Base-by-base conservation (phyloP, 768 basidiomycete species). In the Paxillus rubicundulus region DNA sequence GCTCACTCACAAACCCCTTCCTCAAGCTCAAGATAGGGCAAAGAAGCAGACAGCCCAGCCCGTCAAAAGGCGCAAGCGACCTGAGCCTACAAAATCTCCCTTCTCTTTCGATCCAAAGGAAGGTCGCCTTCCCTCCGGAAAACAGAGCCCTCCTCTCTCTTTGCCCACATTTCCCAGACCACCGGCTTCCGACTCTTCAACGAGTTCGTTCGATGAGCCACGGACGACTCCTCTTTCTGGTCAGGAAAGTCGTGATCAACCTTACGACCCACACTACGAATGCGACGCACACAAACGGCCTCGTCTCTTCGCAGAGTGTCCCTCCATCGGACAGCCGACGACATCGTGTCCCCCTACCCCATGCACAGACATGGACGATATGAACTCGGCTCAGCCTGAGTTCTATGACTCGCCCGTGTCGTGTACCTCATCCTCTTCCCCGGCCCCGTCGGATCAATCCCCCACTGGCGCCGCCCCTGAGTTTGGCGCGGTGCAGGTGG, bases 381-480 rank as follows among this genome's bases (percentile, higher is more conserved):
- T 48, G 48, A 27, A 21, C 30, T 47, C 63, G n/a, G 50, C 27
- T 16, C 41, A 52, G 33, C 24, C 24, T 8, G 66, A 67, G 2
- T 27, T 50, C 21, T 39, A 55, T 53, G 62, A 65, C 54, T 67
- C 65, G 18, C 55, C 62, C 3, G 47, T 32, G 39, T 59, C 60
- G 8, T 28, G 50, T 33, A 53, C 60, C 12, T 61, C 65, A 17
- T 62, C 65, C 21, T 59, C 65, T 28, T 67, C 62, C 16, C 57
- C 66, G 12, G 55, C 43, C 20, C 49, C 36, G 9, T 55, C 67
- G 53, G 67, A 67, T 47, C 67, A 64, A 21, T 57, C 67, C 3
- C 52, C 17, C 10, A 52, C 60, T 27, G 45, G 48, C 41, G 24
- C 51, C 41, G 24, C 51, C 27, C 30, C 47, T 36, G 64, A 66